phyloP scores from a whole-genome alignment of 768 basidiomycete species.

The Amanita thiersii region DNA sequence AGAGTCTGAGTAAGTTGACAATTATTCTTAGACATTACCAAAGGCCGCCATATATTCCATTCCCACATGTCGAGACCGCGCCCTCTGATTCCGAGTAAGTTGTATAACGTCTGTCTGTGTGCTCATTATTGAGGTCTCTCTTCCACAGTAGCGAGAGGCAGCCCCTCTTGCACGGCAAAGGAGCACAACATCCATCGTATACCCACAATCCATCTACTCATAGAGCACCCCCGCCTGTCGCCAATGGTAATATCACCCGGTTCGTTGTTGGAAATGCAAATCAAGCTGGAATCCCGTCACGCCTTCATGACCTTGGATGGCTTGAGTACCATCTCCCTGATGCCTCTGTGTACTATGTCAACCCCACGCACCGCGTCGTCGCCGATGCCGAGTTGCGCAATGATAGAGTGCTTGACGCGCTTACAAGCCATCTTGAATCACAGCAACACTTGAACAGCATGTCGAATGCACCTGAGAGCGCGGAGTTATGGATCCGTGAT shows the following conservation, averaged over 20 bases:
- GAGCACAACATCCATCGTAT: not conserved
- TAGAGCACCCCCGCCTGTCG: not conserved
- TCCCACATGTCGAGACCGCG: not conserved
- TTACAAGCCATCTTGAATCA: slow-evolving; percentile 40
- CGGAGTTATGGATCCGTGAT: slow-evolving; percentile 62
- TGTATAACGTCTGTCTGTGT: too few relatives aligned
- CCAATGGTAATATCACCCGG: not conserved
- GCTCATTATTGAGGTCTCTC: too few relatives aligned
- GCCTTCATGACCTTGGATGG: slow-evolving; percentile 60
- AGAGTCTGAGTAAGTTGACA: too few relatives aligned
- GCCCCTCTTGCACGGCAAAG: slow-evolving; percentile 4
- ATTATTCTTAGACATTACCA: too few relatives aligned
- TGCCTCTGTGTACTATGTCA: slow-evolving; percentile 60
- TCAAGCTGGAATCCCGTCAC: slow-evolving; percentile 15
- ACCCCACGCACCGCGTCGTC: slow-evolving; percentile 51
- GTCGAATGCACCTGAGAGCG: slow-evolving; percentile 22
- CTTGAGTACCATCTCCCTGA: slow-evolving; percentile 71
- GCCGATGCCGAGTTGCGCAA: slow-evolving; percentile 65
- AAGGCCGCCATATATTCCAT: too few relatives aligned
- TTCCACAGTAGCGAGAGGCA: not conserved
- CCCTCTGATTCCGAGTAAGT: slow-evolving; percentile 6
- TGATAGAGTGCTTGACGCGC: slow-evolving; percentile 37
- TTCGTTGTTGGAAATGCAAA: slow-evolving; percentile 5
- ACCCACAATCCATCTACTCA: not conserved
- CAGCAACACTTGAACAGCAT: slow-evolving; percentile 18